Base-by-base conservation (phyloP, 164 flowering plant genomes). In the Buxus sempervirens region DNA sequence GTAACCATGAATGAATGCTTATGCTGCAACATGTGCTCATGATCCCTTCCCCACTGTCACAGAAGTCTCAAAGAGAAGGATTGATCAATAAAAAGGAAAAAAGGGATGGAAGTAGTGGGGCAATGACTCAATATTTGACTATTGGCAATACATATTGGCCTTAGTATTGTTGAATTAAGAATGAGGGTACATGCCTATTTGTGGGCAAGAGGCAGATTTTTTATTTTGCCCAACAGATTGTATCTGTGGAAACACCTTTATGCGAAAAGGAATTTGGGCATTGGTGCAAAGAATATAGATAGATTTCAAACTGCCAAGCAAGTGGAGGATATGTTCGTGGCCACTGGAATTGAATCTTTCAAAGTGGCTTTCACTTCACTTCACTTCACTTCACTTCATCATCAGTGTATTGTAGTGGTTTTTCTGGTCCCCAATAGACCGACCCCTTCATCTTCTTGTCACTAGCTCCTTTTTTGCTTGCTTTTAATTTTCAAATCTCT, bases 251-350 rank as follows among this genome's bases (percentile, higher is more conserved):
- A 2, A 5, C 14, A 5, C 26, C 24, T 55, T 55, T 55, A 21
- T 22, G 22, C 12, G 15, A 13, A 55, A 23, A 55, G 26, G 26
- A 0, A 9, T 9, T 3, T 7, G 22, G 5, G 9, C 26, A 20
- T 55, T 49, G 1, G 22, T 21, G 13, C 58, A 20, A 5, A 21
- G 26, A n/a, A 7, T 21, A 18, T 1, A 1, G 0, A 26, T 55
- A 66, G 62, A 66, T 66, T 72, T 66, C 68, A 68, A 32, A 23
- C 59, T 9, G 23, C 38, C 12, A 19, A 42, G 56, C 19, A 32
- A 66, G 72, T 73, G 76, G 76, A 54, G 60, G 69, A 69, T 73
- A 69, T 73, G 72, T 69, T 64, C 66, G 54, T 25, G 21, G 41
- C 55, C 58, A 55, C 58, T 55, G 14, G 22, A 9, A 55, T 7